Conservation (phyloP, 306 rosid species). For the Trichosanthes cucumerina region DNA sequence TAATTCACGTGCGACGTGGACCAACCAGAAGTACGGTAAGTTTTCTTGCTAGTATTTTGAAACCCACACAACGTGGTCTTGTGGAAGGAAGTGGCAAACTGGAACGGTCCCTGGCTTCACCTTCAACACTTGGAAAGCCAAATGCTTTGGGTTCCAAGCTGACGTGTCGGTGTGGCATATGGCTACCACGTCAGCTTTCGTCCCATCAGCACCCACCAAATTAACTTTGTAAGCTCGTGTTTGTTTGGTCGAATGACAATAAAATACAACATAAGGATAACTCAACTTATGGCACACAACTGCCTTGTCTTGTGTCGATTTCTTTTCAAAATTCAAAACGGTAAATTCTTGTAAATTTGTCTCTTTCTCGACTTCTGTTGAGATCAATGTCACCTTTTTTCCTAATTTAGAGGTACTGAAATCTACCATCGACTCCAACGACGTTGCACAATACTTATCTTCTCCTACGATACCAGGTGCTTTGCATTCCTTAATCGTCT, state of each 20-base stretch:
- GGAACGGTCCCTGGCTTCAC: slow-evolving; percentile 73
- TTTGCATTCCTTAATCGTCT: slow-evolving; percentile 54
- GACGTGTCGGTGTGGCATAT: slow-evolving; percentile 69
- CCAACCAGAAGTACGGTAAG: neutral
- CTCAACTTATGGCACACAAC: slow-evolving; percentile 67
- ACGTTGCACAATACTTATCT: slow-evolving; percentile 74
- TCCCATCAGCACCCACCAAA: slow-evolving; percentile 42
- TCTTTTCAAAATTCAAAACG: slow-evolving; percentile 26
- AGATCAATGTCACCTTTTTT: slow-evolving; percentile 28
- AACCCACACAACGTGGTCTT: slow-evolving; percentile 77
- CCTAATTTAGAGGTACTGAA: slow-evolving; percentile 62
- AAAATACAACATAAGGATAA: slow-evolving; percentile 65
- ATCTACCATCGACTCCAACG: slow-evolving; percentile 81
- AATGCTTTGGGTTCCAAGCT: slow-evolving; percentile 71
- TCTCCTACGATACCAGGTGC: slow-evolving; percentile 28
- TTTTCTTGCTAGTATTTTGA: slow-evolving; percentile 6
- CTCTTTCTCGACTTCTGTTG: slow-evolving; percentile 46
- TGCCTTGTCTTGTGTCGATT: slow-evolving; percentile 22
- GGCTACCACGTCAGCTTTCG: slow-evolving; percentile 49
- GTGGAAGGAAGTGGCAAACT: slow-evolving; percentile 75
- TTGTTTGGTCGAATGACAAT: slow-evolving; percentile 46
- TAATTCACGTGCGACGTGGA: neutral
- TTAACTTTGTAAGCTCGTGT: slow-evolving; percentile 39
- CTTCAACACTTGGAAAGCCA: slow-evolving; percentile 71
- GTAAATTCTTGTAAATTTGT: slow-evolving; percentile 33